Base-by-base conservation (phyloP, 2,329 filamentous ascomycete species). In the Talaromyces sp. region DNA sequence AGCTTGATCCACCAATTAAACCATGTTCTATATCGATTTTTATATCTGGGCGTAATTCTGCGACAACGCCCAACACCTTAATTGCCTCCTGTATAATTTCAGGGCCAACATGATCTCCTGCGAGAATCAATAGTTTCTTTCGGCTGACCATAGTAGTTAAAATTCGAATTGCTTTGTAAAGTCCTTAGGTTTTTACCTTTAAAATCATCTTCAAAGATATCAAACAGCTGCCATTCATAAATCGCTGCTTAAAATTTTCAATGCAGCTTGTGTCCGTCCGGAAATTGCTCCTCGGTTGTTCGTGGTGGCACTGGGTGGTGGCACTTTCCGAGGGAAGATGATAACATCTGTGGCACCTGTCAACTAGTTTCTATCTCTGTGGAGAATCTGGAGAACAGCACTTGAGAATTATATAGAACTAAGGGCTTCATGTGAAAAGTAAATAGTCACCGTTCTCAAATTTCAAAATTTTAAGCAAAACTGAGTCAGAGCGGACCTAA, bases 1-100 rank as follows among this genome's bases (percentile, higher is more conserved):
- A 95, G 82, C 88, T 78, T 84, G 92, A 90, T 69, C 92, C 91
- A 68, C 91, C 91, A 60, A 96, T 83, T 55, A 93, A 82, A 40
- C 71, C 58, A 53, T 60, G 44, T 28, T 42, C 44, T 36, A 60
- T 23, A 47, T 60, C 42, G n/a, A 60, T 31, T 33, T 47, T 50
- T 36, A 60, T 55, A 30, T 56, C 28, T 2, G 52, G 40, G 8
- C 34, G 51, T 10, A 47, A 40, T 56, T 60, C 52, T 56, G 23
- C 30, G 14, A 60, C 51, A 27, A 60, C 31, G 2, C 6, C 33
- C 16, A 60, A 42, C 6, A 33, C 18, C 28, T 60, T 60, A 6
- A 60, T 30, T 55, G 58, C 58, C 34, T 60, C 58, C 33, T 40
- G 28, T 42, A 60, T 56, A 18, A 60, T 60, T 50, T 60, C 51